These are phyloP conservation scores for Pseudozyma pruni DNA, from an alignment of 1,284 basidiomycete species.

Conservation along the genomic window DNA sequence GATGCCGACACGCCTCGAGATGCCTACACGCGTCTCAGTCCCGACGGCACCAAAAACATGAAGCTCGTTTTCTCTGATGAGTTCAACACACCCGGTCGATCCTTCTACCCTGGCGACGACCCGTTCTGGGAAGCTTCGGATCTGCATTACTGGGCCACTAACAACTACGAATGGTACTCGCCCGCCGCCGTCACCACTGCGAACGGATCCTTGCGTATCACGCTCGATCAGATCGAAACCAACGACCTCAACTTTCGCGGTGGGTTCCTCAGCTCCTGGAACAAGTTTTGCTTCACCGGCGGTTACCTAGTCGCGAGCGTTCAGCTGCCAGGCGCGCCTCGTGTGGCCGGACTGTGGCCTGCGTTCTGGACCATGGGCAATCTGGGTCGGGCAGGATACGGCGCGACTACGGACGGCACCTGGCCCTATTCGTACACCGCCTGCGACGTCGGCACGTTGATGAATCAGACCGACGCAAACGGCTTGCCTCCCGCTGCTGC, in stretches of 20 bases:
- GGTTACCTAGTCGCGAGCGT: slow-evolving; percentile 83
- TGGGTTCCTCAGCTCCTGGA: slow-evolving; percentile 75
- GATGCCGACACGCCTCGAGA: slow-evolving; percentile 68
- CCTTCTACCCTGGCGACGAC: slow-evolving; percentile 74
- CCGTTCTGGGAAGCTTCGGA: slow-evolving; percentile 79
- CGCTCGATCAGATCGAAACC: slow-evolving; percentile 66
- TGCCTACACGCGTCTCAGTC: slow-evolving; percentile 67
- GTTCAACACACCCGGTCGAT: slow-evolving; percentile 65
- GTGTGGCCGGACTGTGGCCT: slow-evolving; percentile 69
- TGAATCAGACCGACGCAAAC: slow-evolving; percentile 60
- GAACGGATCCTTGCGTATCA: slow-evolving; percentile 82
- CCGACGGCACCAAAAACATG: slow-evolving; percentile 68
- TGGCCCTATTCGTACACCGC: slow-evolving; percentile 74
- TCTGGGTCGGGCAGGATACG: slow-evolving; percentile 65
- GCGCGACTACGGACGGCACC: slow-evolving; percentile 73
- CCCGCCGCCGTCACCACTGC: slow-evolving; percentile 82
- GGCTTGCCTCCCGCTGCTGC: slow-evolving; percentile 34
- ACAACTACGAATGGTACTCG: slow-evolving; percentile 73
- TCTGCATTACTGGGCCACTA: slow-evolving; percentile 76
- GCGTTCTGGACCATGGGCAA: slow-evolving; percentile 87
- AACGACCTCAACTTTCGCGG: slow-evolving; percentile 78
- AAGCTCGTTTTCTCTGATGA: slow-evolving; percentile 68
- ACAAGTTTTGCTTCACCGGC: slow-evolving; percentile 93
- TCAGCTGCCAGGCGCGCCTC: slow-evolving; percentile 79
- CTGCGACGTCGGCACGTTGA: slow-evolving; percentile 61